phyloP scores from a whole-genome alignment of 1,139 yeast species.

The Yamadazyma mexicana region DNA sequence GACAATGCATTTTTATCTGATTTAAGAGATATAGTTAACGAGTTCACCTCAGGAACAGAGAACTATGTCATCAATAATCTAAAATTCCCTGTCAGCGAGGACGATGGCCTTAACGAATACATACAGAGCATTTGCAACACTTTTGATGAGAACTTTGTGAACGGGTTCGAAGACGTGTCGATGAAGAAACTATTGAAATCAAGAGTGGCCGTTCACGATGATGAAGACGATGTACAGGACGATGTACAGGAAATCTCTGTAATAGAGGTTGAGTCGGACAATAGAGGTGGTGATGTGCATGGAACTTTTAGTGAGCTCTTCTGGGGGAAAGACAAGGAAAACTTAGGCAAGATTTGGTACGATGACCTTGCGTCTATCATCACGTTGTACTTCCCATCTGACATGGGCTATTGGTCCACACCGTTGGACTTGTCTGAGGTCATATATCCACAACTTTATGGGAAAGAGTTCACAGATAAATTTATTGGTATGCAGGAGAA shows the following conservation, averaged over 20 bases:
- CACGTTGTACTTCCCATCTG: slow-evolving; percentile 34
- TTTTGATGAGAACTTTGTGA: slow-evolving; percentile 16
- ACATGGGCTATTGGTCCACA: slow-evolving; percentile 13
- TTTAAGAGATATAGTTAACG: slow-evolving; percentile 7
- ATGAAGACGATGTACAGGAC: slow-evolving; percentile 20
- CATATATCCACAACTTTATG: slow-evolving; percentile 15
- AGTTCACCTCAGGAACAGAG: slow-evolving; percentile 3
- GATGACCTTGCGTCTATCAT: slow-evolving; percentile 30
- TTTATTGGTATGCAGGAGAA: slow-evolving; percentile 6
- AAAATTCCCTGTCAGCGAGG: slow-evolving; percentile 20
- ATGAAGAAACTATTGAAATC: slow-evolving; percentile 13
- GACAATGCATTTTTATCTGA: slow-evolving; percentile 2
- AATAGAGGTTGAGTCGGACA: slow-evolving; percentile 38
- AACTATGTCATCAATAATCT: slow-evolving; percentile 18
- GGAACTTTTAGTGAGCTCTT: slow-evolving; percentile 36
- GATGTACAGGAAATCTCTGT: slow-evolving; percentile 26
- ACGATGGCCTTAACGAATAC: slow-evolving; percentile 21
- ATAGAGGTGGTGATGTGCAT: slow-evolving; percentile 26
- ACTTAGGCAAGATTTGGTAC: slow-evolving; percentile 30
- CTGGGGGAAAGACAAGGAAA: slow-evolving; percentile 37
- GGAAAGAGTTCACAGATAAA: slow-evolving; percentile 5
- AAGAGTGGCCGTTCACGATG: slow-evolving; percentile 6
- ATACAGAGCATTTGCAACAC: slow-evolving; percentile 18
- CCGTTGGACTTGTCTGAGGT: slow-evolving; percentile 11
- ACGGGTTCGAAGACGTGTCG: slow-evolving; percentile 14